These are phyloP conservation scores for Nakaseomyces kungkrabaensis DNA, from an alignment of 1,139 yeast species.

Conservation along the genomic window DNA sequence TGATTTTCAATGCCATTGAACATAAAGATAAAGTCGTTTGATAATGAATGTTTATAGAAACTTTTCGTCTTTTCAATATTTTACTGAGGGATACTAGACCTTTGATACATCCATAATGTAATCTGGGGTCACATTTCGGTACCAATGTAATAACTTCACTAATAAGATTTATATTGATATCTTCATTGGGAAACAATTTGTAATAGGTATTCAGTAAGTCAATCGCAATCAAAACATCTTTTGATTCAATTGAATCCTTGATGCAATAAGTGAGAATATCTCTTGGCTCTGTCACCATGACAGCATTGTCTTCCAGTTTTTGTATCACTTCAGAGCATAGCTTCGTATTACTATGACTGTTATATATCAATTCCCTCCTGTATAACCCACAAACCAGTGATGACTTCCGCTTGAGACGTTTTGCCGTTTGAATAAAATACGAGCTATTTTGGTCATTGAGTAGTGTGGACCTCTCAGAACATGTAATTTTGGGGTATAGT, in stretches of 20 bases:
- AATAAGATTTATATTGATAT: neutral
- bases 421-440: slow-evolving; percentile 3
- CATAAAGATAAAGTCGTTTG: slow-evolving; percentile 7
- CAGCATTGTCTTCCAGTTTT: neutral
- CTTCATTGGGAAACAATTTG: slow-evolving; percentile 4
- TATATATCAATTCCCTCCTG: slow-evolving; percentile 15
- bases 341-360: slow-evolving; percentile 3
- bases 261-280: slow-evolving; percentile 15
- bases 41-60: slow-evolving; percentile 5
- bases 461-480: neutral
- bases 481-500: neutral
- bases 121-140: slow-evolving; percentile 16
- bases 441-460: slow-evolving; percentile 3
- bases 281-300: neutral
- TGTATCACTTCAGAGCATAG: slow-evolving; percentile 4
- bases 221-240: slow-evolving; percentile 15
- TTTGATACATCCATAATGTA: slow-evolving; percentile 12
- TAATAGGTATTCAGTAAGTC: slow-evolving; percentile 17
- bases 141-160: slow-evolving; percentile 4
- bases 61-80: slow-evolving; percentile 5
- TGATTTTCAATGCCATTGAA: neutral
- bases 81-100: slow-evolving; percentile 10
- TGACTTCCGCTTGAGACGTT: slow-evolving; percentile 6
- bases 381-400: slow-evolving; percentile 14
- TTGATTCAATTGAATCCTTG: slow-evolving; percentile 10